Evolutionary conservation across 2,329 filamentous ascomycete genomes (phyloP).

Genomic region (Pestalotiopsis sp.): DNA sequence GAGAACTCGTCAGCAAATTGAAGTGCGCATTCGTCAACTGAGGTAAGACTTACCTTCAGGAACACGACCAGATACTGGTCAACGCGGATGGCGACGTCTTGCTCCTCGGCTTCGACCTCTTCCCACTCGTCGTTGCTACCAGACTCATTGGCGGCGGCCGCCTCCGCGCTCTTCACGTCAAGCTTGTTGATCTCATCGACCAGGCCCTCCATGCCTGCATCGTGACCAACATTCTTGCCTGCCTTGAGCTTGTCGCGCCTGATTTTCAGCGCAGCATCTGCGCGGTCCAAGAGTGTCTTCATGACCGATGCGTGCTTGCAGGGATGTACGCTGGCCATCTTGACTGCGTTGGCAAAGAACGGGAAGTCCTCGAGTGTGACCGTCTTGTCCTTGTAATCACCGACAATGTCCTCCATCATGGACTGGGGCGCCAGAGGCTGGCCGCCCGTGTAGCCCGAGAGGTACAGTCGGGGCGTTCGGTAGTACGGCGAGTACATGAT

Average conservation of each 20-base stretch:
- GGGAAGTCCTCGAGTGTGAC: conserved; percentile 98
- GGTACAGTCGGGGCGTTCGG: conserved; percentile 90
- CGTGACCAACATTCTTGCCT: conserved; percentile 51
- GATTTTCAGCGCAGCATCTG: conserved; percentile 89
- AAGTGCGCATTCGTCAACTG: background rate
- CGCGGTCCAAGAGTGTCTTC: conserved; percentile 95
- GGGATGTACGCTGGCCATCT: conserved; percentile 96
- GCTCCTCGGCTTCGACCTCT: conserved; percentile 68
- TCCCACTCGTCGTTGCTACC: conserved; percentile 65
- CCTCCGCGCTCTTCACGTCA: conserved; percentile 55
- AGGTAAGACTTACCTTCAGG: conserved; percentile 66
- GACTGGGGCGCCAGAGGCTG: conserved; percentile 79
- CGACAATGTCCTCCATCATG: conserved; percentile 97
- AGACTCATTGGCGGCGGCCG: conserved; percentile 47
- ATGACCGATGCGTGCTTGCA: conserved; percentile 98
- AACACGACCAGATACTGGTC: conserved; percentile 89
- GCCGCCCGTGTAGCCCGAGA: conserved; percentile 85
- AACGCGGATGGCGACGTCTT: conserved; percentile 80
- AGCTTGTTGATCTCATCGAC: conserved; percentile 77
- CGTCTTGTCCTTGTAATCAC: conserved; percentile 97
- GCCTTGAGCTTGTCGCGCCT: conserved; percentile 79
- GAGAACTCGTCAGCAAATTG: conserved; percentile 26
- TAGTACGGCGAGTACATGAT: conserved; percentile 98
- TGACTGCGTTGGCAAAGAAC: conserved; percentile 87
- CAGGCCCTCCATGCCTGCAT: conserved; percentile 78